Evolutionary conservation across 2,329 filamentous ascomycete genomes (phyloP).

Genomic region (Myriosclerotinia scirpicola): DNA sequence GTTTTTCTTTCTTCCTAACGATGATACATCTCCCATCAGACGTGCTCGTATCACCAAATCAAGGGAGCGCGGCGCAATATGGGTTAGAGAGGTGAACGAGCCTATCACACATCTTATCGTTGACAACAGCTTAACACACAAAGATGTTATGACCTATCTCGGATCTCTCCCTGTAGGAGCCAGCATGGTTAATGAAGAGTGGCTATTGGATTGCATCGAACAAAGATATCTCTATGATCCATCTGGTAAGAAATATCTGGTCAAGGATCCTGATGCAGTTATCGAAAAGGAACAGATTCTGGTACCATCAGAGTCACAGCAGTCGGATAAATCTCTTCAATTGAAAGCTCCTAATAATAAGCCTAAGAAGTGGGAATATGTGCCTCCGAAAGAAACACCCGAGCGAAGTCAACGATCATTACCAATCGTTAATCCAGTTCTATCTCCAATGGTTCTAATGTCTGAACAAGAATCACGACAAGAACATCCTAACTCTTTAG

Average conservation of each 20-base stretch:
- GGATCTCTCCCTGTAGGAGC: slow-evolving; percentile 44
- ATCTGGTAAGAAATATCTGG: slow-evolving; percentile 57
- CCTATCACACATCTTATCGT: slow-evolving; percentile 76
- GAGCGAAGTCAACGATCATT: slow-evolving; percentile 34
- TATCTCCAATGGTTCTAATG: neutral
- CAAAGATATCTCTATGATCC: slow-evolving; percentile 59
- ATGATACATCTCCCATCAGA: slow-evolving; percentile 67
- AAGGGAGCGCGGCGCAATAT: slow-evolving; percentile 71
- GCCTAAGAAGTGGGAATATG: slow-evolving; percentile 43
- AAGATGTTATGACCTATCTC: slow-evolving; percentile 60
- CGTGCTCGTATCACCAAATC: slow-evolving; percentile 72
- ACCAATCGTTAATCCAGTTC: neutral
- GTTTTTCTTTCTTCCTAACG: slow-evolving; percentile 80
- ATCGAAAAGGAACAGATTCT: slow-evolving; percentile 9
- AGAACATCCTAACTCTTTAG: neutral
- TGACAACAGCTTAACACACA: slow-evolving; percentile 65
- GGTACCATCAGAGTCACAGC: slow-evolving; percentile 2
- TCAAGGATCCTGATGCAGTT: slow-evolving; percentile 39
- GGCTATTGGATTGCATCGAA: slow-evolving; percentile 66
- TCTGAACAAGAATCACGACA: neutral
- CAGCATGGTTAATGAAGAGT: slow-evolving; percentile 65
- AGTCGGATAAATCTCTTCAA: slow-evolving; percentile 42
- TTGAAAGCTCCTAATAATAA: slow-evolving; percentile 49
- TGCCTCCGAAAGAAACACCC: slow-evolving; percentile 44
- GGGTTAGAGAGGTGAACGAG: slow-evolving; percentile 57